These are phyloP conservation scores for Geotrichum klebahnii DNA, from an alignment of 1,139 yeast genomes.

Conservation along the genomic window DNA sequence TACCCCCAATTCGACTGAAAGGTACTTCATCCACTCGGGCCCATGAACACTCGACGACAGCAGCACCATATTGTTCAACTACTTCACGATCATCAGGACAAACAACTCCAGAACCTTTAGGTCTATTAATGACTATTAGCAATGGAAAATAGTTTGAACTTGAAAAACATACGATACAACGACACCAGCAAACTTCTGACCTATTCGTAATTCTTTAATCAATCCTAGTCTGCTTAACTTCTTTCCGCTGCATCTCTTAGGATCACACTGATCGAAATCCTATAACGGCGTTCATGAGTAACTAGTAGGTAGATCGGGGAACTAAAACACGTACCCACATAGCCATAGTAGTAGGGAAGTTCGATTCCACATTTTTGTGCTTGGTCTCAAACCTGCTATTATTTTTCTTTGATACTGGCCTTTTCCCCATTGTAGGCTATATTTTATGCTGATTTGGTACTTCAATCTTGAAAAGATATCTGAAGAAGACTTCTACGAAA, in stretches of 20 bases:
- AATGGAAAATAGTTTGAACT: too few species aligned
- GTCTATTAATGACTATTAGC: too few species aligned
- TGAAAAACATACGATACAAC: conserved; percentile 57
- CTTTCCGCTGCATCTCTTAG: conserved; percentile 95
- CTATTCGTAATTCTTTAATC: conserved; percentile 71
- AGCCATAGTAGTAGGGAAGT: conserved; percentile 42
- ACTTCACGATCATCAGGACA: conserved; percentile 81
- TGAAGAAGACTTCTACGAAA: neutral
- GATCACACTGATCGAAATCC: conserved; percentile 98
- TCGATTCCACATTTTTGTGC: conserved; percentile 22
- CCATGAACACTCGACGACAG: conserved; percentile 99
- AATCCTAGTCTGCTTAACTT: conserved; percentile 84
- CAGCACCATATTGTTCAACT: conserved; percentile 80
- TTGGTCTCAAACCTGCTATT: conserved; percentile 25
- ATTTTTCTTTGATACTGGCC: conserved; percentile 19
- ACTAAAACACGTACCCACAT: conserved; percentile 40
- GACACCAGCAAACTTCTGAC: conserved; percentile 86
- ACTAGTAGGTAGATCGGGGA: neutral
- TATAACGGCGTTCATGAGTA: conserved; percentile 8
- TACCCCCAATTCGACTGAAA: conserved; percentile 86
- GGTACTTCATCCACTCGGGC: conserved; percentile 96
- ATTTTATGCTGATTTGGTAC: too few species aligned
- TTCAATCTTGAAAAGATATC: neutral
- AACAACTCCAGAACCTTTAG: conserved; percentile 85
- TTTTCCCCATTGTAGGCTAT: conserved; percentile 23